Conservation (phyloP, 768 basidiomycete genomes). For the Mycena amicta region DNA sequence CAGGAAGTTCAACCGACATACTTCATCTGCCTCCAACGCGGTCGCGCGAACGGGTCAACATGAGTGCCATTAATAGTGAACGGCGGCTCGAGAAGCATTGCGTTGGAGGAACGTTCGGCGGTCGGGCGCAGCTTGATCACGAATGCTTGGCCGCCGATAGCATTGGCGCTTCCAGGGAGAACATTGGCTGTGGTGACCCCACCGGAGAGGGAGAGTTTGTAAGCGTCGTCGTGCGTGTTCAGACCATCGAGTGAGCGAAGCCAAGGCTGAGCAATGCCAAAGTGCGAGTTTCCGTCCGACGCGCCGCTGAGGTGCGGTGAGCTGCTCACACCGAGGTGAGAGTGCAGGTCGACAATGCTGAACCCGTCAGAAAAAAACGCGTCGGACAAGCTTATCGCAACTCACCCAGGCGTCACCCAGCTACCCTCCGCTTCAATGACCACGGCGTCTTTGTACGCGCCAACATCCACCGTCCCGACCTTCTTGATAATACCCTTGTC, state of each 20-base stretch:
- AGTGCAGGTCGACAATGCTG: conserved; percentile 56
- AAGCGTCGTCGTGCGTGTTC: conserved; percentile 73
- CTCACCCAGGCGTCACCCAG: conserved; percentile 67
- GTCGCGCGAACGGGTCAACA: conserved; percentile 30
- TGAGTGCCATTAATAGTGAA: conserved; percentile 48
- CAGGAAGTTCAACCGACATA: too few species aligned
- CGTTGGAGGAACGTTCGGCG: conserved; percentile 63
- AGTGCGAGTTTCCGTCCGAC: conserved; percentile 56
- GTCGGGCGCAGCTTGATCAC: conserved; percentile 77
- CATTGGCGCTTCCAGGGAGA: conserved; percentile 69
- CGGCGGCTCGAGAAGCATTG: conserved; percentile 76
- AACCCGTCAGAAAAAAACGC: too few species aligned
- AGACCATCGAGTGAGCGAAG: conserved; percentile 70
- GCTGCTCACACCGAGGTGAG: conserved; percentile 51
- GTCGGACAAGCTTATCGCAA: conserved; percentile 54
- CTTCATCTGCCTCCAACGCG: conserved; percentile 79
- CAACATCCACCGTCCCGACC: conserved; percentile 45
- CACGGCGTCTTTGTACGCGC: conserved; percentile 27
- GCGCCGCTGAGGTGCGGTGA: conserved; percentile 43
- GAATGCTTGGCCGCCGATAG: conserved; percentile 77
- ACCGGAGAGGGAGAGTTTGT: conserved; percentile 60
- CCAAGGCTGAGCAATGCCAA: conserved; percentile 59
- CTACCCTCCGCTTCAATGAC: conserved; percentile 60
- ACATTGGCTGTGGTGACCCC: conserved; percentile 76
- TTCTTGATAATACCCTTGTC: conserved; percentile 64